Evolutionary conservation across 1,284 basidiomycete species (phyloP), one percentile per base, ranked within the genome.

Genomic region (Ceratorhiza oryzae-sativae): DNA sequence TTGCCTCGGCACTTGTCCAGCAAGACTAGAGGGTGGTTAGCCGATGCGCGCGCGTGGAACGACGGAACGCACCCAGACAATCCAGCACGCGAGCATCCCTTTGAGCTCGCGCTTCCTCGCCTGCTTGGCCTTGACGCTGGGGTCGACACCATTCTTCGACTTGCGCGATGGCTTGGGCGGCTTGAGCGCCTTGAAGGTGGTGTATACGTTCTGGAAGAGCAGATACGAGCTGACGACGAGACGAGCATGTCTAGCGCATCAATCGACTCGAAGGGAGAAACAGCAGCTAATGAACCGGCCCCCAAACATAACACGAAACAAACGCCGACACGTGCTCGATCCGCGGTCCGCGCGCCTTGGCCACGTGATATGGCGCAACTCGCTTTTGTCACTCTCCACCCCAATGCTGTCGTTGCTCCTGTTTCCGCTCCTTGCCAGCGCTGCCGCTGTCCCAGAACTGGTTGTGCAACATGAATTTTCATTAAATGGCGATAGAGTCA

Each of bases 31-130:
- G 27, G 1, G 25, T 30, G 0, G 6, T 74, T 18, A 61, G 42
- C 55, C 25, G n/a, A 36, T 51, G 45, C 59, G 36, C 1, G 9
- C 39, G 20, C 39, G n/a, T 27, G 36, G 36, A 13, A 42, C 1
- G 1, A 9, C 18, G 49, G 27, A n/a, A 71, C 86, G 81, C 80
- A 91, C 91, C 90, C 90, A 94, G 75, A 94, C 86, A 55, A 92
- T 84, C 92, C 92, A 93, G 12, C 93, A 85, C 32, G 90, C 86
- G 72, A 93, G 81, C 78, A 88, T 89, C 23, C 92, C 91, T 79
- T 93, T 93, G 84, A 93, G 89, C 76, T 90, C 86, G 71, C 92
- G 85, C 79, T 93, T 93, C 76, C 91, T 83, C 79, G 90, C 88
- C 32, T 87, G 85, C 75, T 89, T 78, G 9, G 90, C 90, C 36